Percentiles rank a stretch among this genome's conserved stretches.
Conservation (phyloP, 176 grass and related monocot species). For the Rhipidocladum racemiflorum region DNA sequence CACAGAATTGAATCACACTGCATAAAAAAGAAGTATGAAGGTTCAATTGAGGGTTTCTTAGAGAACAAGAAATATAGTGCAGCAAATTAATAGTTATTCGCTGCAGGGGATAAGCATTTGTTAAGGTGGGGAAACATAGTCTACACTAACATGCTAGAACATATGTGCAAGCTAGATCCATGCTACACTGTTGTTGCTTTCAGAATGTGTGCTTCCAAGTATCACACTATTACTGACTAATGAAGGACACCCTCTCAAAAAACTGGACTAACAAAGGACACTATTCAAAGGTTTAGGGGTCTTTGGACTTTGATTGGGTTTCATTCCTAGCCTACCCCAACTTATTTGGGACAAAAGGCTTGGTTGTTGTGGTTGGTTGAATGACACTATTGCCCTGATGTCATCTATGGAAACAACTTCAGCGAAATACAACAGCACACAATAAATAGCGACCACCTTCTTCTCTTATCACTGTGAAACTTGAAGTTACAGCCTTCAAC, state of each 20-base stretch:
- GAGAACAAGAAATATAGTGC: not conserved
- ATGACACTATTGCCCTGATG: not conserved
- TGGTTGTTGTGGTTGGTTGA: too few relatives aligned
- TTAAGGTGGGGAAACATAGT: not conserved
- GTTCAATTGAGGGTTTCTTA: not conserved
- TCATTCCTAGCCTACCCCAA: too few relatives aligned
- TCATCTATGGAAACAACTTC: not conserved
- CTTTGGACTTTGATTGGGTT: too few relatives aligned
- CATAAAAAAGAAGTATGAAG: slow-evolving; percentile 12
- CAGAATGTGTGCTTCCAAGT: not conserved
- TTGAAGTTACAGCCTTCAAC: not conserved
- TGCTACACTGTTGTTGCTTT: not conserved
- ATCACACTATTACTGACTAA: not conserved
- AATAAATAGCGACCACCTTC: not conserved
- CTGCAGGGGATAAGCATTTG: not conserved
- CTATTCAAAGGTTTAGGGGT: not conserved
- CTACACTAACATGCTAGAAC: not conserved
- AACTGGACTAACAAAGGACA: not conserved
- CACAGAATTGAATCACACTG: slow-evolving; percentile 99
- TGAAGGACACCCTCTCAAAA: not conserved
- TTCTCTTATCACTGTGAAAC: not conserved
- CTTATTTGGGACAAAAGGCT: too few relatives aligned
- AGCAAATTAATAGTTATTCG: not conserved
- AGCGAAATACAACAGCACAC: not conserved
- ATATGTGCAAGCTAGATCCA: not conserved